phyloP scores from a whole-genome alignment of 352 stramenopile genomes.

The Peronospora farinosa region DNA sequence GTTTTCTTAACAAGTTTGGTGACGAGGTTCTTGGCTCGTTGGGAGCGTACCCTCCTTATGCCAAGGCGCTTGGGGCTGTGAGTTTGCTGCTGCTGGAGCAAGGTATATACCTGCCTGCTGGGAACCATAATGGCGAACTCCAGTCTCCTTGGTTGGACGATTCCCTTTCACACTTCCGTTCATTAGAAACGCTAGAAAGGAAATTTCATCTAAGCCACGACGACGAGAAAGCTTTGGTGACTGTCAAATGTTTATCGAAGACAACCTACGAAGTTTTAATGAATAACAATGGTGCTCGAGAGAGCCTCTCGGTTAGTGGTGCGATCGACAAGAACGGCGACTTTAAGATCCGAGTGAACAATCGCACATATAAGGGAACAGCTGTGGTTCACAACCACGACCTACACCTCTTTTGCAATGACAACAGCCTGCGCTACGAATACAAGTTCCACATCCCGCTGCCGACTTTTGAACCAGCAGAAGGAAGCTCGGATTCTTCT shows the following conservation, averaged over 20 bases:
- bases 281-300: constrained; percentile 13
- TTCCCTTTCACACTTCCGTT: constrained; percentile 54
- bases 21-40: constrained; percentile 73
- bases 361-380: constrained; percentile 59
- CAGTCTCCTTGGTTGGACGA: constrained; percentile 54
- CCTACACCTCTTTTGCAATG: constrained; percentile 72
- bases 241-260: constrained; percentile 36
- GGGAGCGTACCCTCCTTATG: constrained; percentile 43
- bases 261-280: constrained; percentile 43
- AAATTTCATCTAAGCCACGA: constrained; percentile 49
- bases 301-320: constrained; percentile 28
- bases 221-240: constrained; percentile 31
- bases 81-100: constrained; percentile 74
- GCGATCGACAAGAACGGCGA: constrained; percentile 38
- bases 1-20: constrained; percentile 89
- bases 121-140: constrained; percentile 35
- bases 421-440: constrained; percentile 63
- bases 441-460: constrained; percentile 79
- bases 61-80: constrained; percentile 66
- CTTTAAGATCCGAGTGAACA: constrained; percentile 62
- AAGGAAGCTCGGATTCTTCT: constrained; percentile 16
- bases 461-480: constrained; percentile 36
- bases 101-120: constrained; percentile 25
- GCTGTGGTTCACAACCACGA: constrained; percentile 60
- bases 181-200: constrained; percentile 46